Evolutionary conservation across 257 asterid species (phyloP).

Genomic region (Penstemon newberryi): DNA sequence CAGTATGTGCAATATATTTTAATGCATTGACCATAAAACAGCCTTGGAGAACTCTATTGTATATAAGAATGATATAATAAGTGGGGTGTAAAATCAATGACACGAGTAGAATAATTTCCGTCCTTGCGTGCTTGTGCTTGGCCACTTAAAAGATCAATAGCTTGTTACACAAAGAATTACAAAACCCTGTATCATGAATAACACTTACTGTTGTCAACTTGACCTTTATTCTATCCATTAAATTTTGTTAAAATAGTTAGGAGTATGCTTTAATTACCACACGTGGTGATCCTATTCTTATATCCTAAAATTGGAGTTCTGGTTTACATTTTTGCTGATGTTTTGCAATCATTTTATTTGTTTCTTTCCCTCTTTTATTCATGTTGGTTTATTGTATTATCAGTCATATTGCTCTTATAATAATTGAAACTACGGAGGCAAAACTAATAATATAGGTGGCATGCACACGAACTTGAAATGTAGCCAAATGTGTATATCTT

Average conservation of each 20-base stretch:
- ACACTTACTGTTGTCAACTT: not conserved
- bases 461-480: conserved; percentile 2
- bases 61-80: not conserved
- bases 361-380: not conserved
- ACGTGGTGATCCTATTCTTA: too few species aligned
- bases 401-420: conserved; percentile 12
- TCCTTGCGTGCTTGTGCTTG: not conserved
- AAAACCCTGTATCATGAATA: not conserved
- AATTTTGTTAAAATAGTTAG: not conserved
- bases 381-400: not conserved
- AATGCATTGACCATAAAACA: not conserved
- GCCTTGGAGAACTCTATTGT: not conserved
- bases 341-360: not conserved
- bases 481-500: conserved; percentile 8
- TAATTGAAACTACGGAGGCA: not conserved
- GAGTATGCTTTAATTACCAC: not conserved
- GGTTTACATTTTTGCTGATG: conserved; percentile 1
- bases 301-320: too few species aligned
- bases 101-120: too few species aligned
- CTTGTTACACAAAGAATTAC: too few species aligned
- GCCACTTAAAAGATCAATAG: not conserved
- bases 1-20: not conserved
- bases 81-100: not conserved
- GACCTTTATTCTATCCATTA: not conserved
- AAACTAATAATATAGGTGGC: not conserved